phyloP scores from a whole-genome alignment of 805 yeast species.

The Blastobotrys terrestris region DNA sequence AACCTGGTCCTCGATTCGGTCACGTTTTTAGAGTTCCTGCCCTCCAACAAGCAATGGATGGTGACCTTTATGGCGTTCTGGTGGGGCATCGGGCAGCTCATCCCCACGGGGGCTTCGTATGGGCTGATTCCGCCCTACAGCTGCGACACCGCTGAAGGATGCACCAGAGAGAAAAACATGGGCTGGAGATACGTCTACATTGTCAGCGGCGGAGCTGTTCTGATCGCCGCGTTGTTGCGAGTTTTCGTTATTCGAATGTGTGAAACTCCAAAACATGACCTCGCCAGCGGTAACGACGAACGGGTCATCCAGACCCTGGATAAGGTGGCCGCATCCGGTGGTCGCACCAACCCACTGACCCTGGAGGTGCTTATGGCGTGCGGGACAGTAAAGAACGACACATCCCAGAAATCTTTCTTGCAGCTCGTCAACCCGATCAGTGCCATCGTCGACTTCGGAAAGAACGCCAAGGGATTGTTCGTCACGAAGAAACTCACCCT shows the following conservation, averaged over 20 bases:
- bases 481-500: slow-evolving; percentile 36
- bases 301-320: slow-evolving; percentile 41
- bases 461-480: slow-evolving; percentile 43
- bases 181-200: slow-evolving; percentile 60
- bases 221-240: slow-evolving; percentile 43
- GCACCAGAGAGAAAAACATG: slow-evolving; percentile 41
- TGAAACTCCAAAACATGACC: slow-evolving; percentile 51
- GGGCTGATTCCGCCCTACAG: slow-evolving; percentile 46
- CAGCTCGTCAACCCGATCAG: slow-evolving; percentile 10
- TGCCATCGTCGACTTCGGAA: slow-evolving; percentile 23
- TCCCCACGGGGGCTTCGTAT: slow-evolving; percentile 48
- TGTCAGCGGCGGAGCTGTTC: slow-evolving; percentile 47
- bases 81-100: slow-evolving; percentile 60
- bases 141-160: slow-evolving; percentile 38
- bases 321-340: slow-evolving; percentile 42
- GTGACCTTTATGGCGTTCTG: slow-evolving; percentile 48
- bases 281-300: slow-evolving; percentile 46
- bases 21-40: slow-evolving; percentile 46
- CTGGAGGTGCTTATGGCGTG: slow-evolving; percentile 41
- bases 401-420: slow-evolving; percentile 11
- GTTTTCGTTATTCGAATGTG: slow-evolving; percentile 39
- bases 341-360: slow-evolving; percentile 37
- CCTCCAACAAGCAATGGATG: slow-evolving; percentile 43
- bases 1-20: slow-evolving; percentile 50
- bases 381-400: slow-evolving; percentile 31